Evolutionary conservation across 176 grass and related monocot genomes (phyloP), one percentile per base, ranked within the genome.

Genomic region (Zea mays): DNA sequence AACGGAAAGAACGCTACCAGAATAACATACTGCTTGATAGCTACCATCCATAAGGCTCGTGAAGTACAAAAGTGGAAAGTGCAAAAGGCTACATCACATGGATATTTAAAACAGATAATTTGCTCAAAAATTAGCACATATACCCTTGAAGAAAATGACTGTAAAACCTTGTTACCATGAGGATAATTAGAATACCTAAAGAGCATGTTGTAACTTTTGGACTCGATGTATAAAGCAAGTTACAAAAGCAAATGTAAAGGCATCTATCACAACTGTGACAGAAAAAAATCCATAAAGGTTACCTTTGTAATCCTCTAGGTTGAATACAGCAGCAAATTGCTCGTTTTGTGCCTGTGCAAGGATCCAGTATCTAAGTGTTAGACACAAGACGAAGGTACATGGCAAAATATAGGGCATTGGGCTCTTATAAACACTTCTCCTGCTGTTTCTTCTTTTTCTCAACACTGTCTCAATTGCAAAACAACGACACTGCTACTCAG

Each of bases 291-390:
- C 16, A 40, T 36, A 71, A 60, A 6, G 46, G 20, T 46, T 86
- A 99, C 96, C 96, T 95, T 88, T 96, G 79, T 91, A 91, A 79
- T 99, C 96, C 65, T 99, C 92, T 58, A 99, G 77, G 83, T 93
- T 95, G 77, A 99, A 99, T 20, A 96, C 85, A 80, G 81, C 62
- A 78, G 96, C 73, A 69, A 96, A 99, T 82, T 99, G 86, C 19
- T 87, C 86, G 34, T 96, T 99, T 82, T 99, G 96, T 69, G 92
- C 92, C 96, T 99, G 86, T 35, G 40, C 10, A 79, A 82, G 71
- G 47, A 65, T 69, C 35, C 69, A 77, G 45, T 71, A 80, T 37
- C 73, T 34, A 73, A 21, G 1, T 60, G 5, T 59, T 56, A 76
- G 9, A 27, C 65, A 76, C 15, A 84, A 62, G 10, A 45, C 68